Base-by-base conservation (phyloP, 306 rosid species). In the Lathyrus aphaca region DNA sequence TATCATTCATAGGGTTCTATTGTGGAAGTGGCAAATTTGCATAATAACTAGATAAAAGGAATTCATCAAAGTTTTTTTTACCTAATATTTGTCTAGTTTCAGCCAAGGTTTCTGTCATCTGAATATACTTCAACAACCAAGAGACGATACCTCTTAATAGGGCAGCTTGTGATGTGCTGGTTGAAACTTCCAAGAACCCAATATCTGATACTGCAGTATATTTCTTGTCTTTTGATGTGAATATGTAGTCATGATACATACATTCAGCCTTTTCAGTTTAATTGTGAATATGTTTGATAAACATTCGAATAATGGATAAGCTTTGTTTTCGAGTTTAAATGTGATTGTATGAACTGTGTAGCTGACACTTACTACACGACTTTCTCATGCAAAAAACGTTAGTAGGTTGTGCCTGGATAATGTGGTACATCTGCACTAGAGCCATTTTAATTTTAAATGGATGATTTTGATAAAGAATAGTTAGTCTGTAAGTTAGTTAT, bases 21-120 rank as follows among this genome's bases (percentile, higher is more conserved):
- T 64, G 87, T 89, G 80, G n/a, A n/a, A 89, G 89, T 79, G 63
- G 73, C 54, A 44, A 56, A 39, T 59, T 67, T 74, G 50, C 72
- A 42, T 68, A 17, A 13, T 15, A 69, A 45, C 69, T 32, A 29
- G 18, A 18, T 49, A 17, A 18, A 53, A 3, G 46, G 45, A 18
- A 27, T 3, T 42, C 30, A 5, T 55, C 13, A 57, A 32, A 45
- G 17, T 23, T 23, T 66, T 7, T 18, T 10, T 66, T 74, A 55
- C 21, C 53, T 15, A 42, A 53, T 63, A 46, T 59, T 19, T 30
- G 25, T 17, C 21, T 15, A 15, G 21, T 74, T 3, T 83, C 96
- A 25, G 83, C 96, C 27, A 85, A 75, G 80, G 89, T 91, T 78
- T 83, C 90, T 27, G 92, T 86, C 50, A 89, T 66, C 64, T 87